Evolutionary conservation across 805 yeast species (phyloP), one percentile per base, ranked within the genome.

Genomic region (Sungouiozyma ichnusensis): DNA sequence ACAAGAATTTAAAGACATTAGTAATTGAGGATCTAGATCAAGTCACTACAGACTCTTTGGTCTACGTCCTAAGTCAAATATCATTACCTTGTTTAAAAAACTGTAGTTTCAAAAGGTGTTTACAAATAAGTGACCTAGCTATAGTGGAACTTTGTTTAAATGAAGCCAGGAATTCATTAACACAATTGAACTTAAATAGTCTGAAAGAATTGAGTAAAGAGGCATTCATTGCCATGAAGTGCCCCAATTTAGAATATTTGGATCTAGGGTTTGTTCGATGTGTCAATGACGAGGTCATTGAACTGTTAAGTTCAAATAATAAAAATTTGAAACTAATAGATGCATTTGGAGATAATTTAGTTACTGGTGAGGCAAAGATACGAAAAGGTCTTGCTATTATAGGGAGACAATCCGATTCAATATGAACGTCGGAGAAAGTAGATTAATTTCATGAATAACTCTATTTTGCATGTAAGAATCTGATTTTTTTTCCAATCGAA

Each of bases 181-280:
- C 80, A 19, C 81, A 80, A 39, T 62, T 92, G 20, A 77, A 74
- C 48, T 47, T 92, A 45, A 90, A 90, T 56, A 84, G 95, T 0
- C 55, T 86, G n/a, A 72, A 76, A 46, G 64, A 64, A 8, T 50
- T 90, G 1, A 67, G 83, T 0, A 64, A 68, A 14, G 64, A 66
- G 4, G 65, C 79, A 6, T 72, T 81, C 52, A 63, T 67, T 40
- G 67, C 70, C 65, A 39, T 72, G 76, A 41, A 63, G 47, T 55
- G 62, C 55, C 84, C 87, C 1, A 70, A 79, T 20, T 63, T 90
- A 35, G 76, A 85, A 0, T 71, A 76, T 29, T 51, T 85, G 15
- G 92, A 90, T 58, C 55, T 79, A 13, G 94, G 97, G 0, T 90
- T 90, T 62, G 84, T 86, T 2, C 67, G 94, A 33, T 67, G 77